phyloP scores from a whole-genome alignment of 805 yeast species.

The Wickerhamiella parazyma region DNA sequence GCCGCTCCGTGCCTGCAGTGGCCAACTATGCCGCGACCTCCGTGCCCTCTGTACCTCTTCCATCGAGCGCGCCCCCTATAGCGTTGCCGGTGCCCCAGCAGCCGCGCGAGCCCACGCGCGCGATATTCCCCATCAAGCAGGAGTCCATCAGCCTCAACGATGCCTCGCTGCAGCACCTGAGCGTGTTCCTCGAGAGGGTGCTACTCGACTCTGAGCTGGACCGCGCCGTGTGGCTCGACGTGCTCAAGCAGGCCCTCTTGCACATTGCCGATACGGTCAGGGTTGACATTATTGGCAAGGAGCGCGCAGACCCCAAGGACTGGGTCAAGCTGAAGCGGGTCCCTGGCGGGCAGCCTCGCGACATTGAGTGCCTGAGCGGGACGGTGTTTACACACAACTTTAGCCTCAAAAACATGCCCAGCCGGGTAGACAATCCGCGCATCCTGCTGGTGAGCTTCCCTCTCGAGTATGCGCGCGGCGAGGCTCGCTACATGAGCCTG shows the following conservation, averaged over 20 bases:
- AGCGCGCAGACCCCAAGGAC: slow-evolving; percentile 72
- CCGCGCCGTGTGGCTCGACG: slow-evolving; percentile 47
- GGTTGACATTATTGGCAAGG: slow-evolving; percentile 37
- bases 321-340: slow-evolving; percentile 78
- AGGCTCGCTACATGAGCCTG: slow-evolving; percentile 67
- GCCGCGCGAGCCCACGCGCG: background rate
- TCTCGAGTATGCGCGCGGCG: slow-evolving; percentile 64
- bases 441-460: slow-evolving; percentile 81
- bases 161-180: slow-evolving; percentile 23
- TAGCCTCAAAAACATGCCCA: slow-evolving; percentile 69
- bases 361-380: slow-evolving; percentile 59
- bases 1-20: background rate
- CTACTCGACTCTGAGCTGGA: slow-evolving; percentile 25
- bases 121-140: slow-evolving; percentile 5
- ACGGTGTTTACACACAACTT: slow-evolving; percentile 70
- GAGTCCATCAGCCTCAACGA: slow-evolving; percentile 22
- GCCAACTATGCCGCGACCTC: background rate
- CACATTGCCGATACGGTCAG: background rate
- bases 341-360: slow-evolving; percentile 54
- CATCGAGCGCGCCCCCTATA: background rate
- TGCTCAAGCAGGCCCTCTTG: slow-evolving; percentile 24
- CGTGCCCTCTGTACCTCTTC: background rate
- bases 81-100: background rate
- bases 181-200: slow-evolving; percentile 22
- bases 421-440: slow-evolving; percentile 48